Evolutionary conservation across 2,329 filamentous ascomycete genomes (phyloP).

Genomic region (Ophiognomonia clavigignenti-juglandacearum): DNA sequence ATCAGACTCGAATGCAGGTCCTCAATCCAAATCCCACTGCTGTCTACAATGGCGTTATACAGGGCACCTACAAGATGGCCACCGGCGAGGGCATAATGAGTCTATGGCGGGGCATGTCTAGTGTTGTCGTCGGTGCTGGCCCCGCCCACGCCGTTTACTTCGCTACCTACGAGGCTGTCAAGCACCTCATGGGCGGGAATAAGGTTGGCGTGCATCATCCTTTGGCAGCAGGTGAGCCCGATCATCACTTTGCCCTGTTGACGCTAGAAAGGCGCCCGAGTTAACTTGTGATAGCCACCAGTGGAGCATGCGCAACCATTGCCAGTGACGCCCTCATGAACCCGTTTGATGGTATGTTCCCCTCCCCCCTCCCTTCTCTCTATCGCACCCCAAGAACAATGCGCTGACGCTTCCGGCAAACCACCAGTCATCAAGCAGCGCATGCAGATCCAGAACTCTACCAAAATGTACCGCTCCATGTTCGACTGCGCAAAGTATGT

Average conservation of each 20-base stretch:
- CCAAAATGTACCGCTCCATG: slow-evolving; percentile 78
- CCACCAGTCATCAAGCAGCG: slow-evolving; percentile 91
- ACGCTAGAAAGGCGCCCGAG: background rate
- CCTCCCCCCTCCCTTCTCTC: no score
- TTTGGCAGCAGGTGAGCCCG: slow-evolving; percentile 72
- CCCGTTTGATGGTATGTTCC: slow-evolving; percentile 81
- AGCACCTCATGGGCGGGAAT: slow-evolving; percentile 93
- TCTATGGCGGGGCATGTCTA: slow-evolving; percentile 94
- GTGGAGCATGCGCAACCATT: slow-evolving; percentile 91
- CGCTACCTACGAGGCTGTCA: slow-evolving; percentile 94
- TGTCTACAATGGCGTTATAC: slow-evolving; percentile 84
- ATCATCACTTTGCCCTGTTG: background rate
- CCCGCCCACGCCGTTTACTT: slow-evolving; percentile 98
- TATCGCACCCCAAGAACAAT: no score
- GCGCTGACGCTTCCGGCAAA: slow-evolving; percentile 3
- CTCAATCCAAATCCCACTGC: slow-evolving; percentile 76
- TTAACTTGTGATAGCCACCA: slow-evolving; percentile 59
- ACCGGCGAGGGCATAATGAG: slow-evolving; percentile 84
- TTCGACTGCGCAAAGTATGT: slow-evolving; percentile 82
- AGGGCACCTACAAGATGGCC: slow-evolving; percentile 89
- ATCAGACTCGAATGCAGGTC: slow-evolving; percentile 98
- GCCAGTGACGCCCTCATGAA: slow-evolving; percentile 99
- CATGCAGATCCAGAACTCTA: slow-evolving; percentile 97
- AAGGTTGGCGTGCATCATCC: slow-evolving; percentile 84
- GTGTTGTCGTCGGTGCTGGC: slow-evolving; percentile 94